Evolutionary conservation across 2,329 filamentous ascomycete genomes (phyloP).

Genomic region (Penicillium polonicum): DNA sequence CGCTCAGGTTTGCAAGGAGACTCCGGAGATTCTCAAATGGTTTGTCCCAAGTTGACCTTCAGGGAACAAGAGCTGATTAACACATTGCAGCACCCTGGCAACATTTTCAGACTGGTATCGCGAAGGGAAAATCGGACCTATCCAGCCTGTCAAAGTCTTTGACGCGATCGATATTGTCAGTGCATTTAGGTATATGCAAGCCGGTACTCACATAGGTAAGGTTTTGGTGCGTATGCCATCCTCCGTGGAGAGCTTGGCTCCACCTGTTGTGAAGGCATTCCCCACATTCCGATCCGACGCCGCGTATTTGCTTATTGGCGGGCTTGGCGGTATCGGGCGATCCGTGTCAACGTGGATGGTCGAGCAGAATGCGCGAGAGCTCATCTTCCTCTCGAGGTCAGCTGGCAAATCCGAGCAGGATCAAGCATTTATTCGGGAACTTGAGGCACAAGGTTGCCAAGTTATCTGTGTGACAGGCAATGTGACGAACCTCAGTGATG

Average conservation of each 20-base stretch:
- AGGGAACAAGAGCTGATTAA: background rate
- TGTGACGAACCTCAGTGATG: background rate
- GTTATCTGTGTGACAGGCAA: constrained; percentile 1
- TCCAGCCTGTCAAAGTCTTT: constrained; percentile 9
- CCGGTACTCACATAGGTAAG: constrained; percentile 19
- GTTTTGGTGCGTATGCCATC: constrained; percentile 13
- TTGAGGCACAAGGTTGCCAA: constrained; percentile 8
- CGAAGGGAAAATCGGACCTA: constrained; percentile 5
- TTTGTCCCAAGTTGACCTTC: background rate
- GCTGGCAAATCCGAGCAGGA: constrained; percentile 3
- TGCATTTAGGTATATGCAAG: constrained; percentile 21
- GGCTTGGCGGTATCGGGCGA: constrained; percentile 15
- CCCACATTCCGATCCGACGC: constrained; percentile 2
- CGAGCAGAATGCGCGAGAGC: constrained; percentile 10
- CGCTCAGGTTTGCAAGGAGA: constrained; percentile 1
- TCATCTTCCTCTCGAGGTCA: constrained; percentile 12
- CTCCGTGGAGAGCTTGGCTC: background rate
- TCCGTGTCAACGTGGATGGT: constrained; percentile 15
- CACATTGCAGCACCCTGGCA: background rate
- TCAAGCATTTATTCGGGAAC: constrained; percentile 8
- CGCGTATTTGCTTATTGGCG: constrained; percentile 12
- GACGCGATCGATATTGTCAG: constrained; percentile 1
- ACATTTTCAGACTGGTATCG: constrained; percentile 6
- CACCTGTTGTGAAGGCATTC: background rate
- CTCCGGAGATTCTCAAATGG: constrained; percentile 1